Base-by-base conservation (phyloP, 2,329 filamentous ascomycete species). In the Epichloe elymi region DNA sequence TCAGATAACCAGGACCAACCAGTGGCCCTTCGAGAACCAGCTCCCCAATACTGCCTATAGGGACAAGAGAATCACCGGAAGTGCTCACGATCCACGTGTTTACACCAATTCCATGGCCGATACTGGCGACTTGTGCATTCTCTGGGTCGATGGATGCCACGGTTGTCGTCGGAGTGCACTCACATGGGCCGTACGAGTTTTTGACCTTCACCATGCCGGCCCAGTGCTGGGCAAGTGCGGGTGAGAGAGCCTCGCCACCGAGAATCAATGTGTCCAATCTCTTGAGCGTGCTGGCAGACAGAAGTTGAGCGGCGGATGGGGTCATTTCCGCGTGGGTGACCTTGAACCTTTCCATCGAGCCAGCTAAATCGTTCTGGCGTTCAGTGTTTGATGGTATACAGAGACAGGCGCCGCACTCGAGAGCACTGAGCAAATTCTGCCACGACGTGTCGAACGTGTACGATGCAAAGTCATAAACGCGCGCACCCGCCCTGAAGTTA, bases 1-100 rank as follows among this genome's bases (percentile, higher is more conserved):
- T 39, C 3, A 63, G 51, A 33, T 59, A 67, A 3, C 59, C 61
- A 0, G 52, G 50, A 3, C 54, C 56, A 2, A 65, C 52, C 0
- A 58, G 47, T 2, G 59, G 60, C 0, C 61, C 59, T 42, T 64
- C 59, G 14, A 64, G 45, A 1, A 62, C n/a, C 2, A 64, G 51
- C 45, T 65, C 63, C 3, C 62, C 63, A 2, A 59, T 41, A 4
- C 49, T 3, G 57, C 57, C 30, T 57, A 43, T 0, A 58, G 55
- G 1, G 54, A 45, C 6, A 64, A 52, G 3, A 36, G 35, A 41
- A 19, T 54, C 51, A 15, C 58, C 46, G 1, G 56, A 46, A 1
- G 58, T 43, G 19, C 51, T 42, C 1, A 62, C 57, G 8, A 63
- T 51, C 61, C 62, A 64, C 4, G 48, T 48, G 14, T 47, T 47